A percentile compares a stretch with the other conserved stretches of the same genome.
These are phyloP conservation scores for Rutidosis leptorrhynchoides DNA, from an alignment of 129 eudicot genomes.

Conservation along the genomic window DNA sequence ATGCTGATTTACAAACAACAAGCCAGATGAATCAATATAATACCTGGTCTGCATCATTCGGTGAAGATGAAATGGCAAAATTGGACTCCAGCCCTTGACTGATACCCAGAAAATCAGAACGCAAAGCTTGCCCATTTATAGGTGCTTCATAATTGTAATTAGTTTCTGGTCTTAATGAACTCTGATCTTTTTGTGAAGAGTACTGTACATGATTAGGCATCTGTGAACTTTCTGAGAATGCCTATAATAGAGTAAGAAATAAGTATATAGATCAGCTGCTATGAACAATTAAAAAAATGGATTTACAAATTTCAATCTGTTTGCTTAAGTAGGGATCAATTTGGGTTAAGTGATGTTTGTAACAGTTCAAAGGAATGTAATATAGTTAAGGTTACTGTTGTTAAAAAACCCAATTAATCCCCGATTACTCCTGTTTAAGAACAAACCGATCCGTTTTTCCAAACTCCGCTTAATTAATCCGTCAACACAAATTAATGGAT, in stretches of 20 bases:
- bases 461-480: too few relatives aligned
- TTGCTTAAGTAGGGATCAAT: not conserved
- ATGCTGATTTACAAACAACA: slow-evolving; percentile 1
- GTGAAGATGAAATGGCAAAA: slow-evolving; percentile 36
- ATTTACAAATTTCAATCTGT: not conserved
- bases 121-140: slow-evolving; percentile 57
- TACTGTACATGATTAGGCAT: slow-evolving; percentile 48
- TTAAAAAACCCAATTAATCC: too few relatives aligned
- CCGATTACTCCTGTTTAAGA: too few relatives aligned
- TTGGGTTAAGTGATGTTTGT: not conserved
- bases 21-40: not conserved
- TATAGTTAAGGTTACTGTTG: too few relatives aligned
- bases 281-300: not conserved
- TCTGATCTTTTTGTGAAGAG: slow-evolving; percentile 52
- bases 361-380: not conserved
- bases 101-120: slow-evolving; percentile 39
- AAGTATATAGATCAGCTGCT: slow-evolving; percentile 13
- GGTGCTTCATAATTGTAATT: slow-evolving; percentile 56
- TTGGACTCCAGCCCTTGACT: slow-evolving; percentile 50
- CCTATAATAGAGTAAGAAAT: slow-evolving; percentile 32
- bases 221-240: slow-evolving; percentile 51
- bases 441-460: too few relatives aligned
- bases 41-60: slow-evolving; percentile 60
- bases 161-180: slow-evolving; percentile 40
- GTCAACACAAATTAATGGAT: too few relatives aligned